These are phyloP conservation scores for Puccinia novopanici DNA, from an alignment of 1,284 basidiomycete genomes.

Conservation along the genomic window DNA sequence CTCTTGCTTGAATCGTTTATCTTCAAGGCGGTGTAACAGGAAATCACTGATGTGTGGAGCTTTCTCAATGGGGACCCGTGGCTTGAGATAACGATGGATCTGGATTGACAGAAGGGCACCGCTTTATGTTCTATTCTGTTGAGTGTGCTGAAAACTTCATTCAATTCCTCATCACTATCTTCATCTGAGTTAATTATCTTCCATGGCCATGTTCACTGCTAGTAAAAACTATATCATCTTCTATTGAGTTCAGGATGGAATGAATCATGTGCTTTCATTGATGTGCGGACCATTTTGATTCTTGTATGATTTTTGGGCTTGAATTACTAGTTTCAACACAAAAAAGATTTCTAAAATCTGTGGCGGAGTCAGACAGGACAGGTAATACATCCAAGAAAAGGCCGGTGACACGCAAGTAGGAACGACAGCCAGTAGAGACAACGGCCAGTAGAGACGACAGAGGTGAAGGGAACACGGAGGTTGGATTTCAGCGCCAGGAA, in stretches of 20 bases:
- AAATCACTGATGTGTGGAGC: not conserved
- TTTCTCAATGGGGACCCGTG: too few species aligned
- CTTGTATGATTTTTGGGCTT: too few species aligned
- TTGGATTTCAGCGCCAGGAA: too few species aligned
- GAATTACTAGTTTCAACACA: too few species aligned
- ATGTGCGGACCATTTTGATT: too few species aligned
- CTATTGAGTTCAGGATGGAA: not conserved
- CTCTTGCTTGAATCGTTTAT: not conserved
- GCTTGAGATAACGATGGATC: not conserved
- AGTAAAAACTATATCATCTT: not conserved
- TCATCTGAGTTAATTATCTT: not conserved
- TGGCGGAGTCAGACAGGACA: too few species aligned
- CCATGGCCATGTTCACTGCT: not conserved
- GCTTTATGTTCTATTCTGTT: not conserved
- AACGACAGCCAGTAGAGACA: too few species aligned
- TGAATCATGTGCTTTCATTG: not conserved
- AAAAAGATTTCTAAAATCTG: too few species aligned
- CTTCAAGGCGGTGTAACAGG: not conserved
- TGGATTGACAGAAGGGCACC: not conserved
- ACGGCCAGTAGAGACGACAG: too few species aligned
- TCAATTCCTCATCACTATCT: not conserved
- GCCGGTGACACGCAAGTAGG: too few species aligned
- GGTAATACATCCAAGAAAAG: too few species aligned
- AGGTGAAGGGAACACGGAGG: too few species aligned
- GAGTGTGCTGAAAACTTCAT: not conserved